phyloP scores from a whole-genome alignment of 2,329 filamentous ascomycete genomes.

The Fusarium sp. region DNA sequence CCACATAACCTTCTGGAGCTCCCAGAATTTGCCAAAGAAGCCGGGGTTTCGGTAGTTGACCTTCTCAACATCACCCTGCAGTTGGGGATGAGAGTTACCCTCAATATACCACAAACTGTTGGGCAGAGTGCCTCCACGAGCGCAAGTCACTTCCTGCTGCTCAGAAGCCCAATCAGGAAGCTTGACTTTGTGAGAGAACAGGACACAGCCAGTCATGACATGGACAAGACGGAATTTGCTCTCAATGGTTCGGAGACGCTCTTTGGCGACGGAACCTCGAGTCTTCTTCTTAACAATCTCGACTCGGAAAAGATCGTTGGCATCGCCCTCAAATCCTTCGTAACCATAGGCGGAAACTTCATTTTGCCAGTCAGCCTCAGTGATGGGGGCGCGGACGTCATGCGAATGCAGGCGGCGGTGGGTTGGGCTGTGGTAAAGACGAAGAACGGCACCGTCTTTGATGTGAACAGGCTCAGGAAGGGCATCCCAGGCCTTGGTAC shows the following conservation, averaged over 20 bases:
- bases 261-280: constrained; percentile 80
- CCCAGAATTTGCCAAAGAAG: constrained; percentile 98
- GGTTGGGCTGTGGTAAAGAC: constrained; percentile 85
- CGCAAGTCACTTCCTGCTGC: constrained; percentile 99
- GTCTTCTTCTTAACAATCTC: constrained; percentile 95
- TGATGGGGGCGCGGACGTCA: constrained; percentile 87
- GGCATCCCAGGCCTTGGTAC: constrained; percentile 85
- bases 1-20: constrained; percentile 99
- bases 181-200: constrained; percentile 99
- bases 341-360: constrained; percentile 98
- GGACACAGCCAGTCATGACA: constrained; percentile 93
- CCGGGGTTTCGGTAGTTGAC: constrained; percentile 96
- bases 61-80: constrained; percentile 83
- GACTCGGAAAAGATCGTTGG: constrained; percentile 94
- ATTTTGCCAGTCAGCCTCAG: constrained; percentile 93
- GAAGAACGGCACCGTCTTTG: constrained; percentile 82
- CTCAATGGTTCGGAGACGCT: constrained; percentile 90
- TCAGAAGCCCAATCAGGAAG: constrained; percentile 97
- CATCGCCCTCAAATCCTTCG: constrained; percentile 95
- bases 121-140: constrained; percentile 87
- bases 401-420: constrained; percentile 95
- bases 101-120: constrained; percentile 99
- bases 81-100: constrained; percentile 84
- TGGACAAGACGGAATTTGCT: constrained; percentile 97
- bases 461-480: constrained; percentile 75